These are phyloP conservation scores for Coprinopsis marcescibilis DNA, from an alignment of 768 basidiomycete species.

Conservation along the genomic window DNA sequence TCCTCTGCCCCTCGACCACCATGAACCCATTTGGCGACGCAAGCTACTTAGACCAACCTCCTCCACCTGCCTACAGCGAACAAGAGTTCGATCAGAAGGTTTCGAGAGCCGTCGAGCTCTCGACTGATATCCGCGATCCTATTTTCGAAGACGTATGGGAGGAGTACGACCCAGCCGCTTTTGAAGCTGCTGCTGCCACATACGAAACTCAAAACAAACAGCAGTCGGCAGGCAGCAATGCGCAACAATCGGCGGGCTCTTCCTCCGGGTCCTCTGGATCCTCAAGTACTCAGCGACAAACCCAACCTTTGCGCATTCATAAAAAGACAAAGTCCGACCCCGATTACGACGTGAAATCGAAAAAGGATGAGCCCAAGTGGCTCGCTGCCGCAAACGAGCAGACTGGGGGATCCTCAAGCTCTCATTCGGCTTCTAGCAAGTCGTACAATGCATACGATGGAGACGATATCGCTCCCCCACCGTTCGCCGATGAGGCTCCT, in stretches of 20 bases:
- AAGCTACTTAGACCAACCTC: constrained; percentile 16
- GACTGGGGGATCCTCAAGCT: neutral
- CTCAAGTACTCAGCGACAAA: neutral
- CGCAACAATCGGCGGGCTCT: neutral
- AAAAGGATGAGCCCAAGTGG: constrained; percentile 11
- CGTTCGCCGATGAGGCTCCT: neutral
- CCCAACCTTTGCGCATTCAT: constrained; percentile 20
- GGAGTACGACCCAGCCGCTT: constrained; percentile 35
- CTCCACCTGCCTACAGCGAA: constrained; percentile 43
- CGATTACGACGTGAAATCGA: constrained; percentile 2
- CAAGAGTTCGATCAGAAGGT: constrained; percentile 53
- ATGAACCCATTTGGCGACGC: constrained; percentile 13
- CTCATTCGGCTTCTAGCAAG: neutral
- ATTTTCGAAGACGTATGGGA: constrained; percentile 39
- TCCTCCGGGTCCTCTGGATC: constrained; percentile 6
- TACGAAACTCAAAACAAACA: neutral
- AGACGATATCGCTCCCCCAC: constrained; percentile 8
- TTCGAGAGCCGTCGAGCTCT: constrained; percentile 34
- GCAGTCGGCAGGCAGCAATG: neutral
- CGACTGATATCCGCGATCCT: constrained; percentile 22
- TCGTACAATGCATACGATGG: neutral
- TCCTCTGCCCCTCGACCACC: neutral
- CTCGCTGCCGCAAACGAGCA: constrained; percentile 4
- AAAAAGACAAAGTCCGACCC: constrained; percentile 17
- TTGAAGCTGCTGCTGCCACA: constrained; percentile 14